Evolutionary conservation across 31 red algal genomes (phyloP).

Genomic region (Porphyra umbilicalis): DNA sequence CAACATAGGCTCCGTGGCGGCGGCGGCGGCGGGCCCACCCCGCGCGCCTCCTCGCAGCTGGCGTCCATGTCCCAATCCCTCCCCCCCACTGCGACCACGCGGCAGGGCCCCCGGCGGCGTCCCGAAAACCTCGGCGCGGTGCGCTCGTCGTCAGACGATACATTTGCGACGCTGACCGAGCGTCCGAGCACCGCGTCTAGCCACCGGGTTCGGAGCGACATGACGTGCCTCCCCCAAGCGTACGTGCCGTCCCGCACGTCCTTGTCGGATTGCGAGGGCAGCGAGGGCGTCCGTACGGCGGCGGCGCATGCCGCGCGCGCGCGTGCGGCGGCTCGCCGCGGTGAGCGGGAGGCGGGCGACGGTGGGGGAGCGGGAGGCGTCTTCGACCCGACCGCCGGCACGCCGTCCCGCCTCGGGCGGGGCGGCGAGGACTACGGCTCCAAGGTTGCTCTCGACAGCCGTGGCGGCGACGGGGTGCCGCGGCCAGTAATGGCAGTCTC

Average conservation of each 20-base stretch:
- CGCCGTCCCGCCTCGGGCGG: background rate
- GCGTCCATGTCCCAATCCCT: background rate
- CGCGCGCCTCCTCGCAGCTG: background rate
- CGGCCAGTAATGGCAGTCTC: slow-evolving; percentile 38
- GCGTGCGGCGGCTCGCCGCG: background rate
- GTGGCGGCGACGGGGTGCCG: background rate
- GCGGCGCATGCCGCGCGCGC: background rate
- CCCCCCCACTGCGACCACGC: background rate
- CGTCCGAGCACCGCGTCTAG: background rate
- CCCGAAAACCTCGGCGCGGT: background rate
- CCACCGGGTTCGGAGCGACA: background rate
- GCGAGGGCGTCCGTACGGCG: background rate
- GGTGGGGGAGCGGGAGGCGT: too few species aligned
- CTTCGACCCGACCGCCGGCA: background rate
- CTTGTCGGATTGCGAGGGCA: background rate
- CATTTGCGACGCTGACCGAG: background rate
- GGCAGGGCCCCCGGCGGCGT: background rate
- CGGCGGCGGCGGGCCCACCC: too few species aligned
- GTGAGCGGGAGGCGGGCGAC: background rate
- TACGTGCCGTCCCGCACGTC: background rate
- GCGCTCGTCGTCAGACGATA: background rate
- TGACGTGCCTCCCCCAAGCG: background rate
- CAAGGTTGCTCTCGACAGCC: background rate
- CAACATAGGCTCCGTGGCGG: background rate
- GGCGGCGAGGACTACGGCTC: background rate